Conservation (phyloP, 1,139 yeast genomes). For the Blastobotrys illinoisensis region DNA sequence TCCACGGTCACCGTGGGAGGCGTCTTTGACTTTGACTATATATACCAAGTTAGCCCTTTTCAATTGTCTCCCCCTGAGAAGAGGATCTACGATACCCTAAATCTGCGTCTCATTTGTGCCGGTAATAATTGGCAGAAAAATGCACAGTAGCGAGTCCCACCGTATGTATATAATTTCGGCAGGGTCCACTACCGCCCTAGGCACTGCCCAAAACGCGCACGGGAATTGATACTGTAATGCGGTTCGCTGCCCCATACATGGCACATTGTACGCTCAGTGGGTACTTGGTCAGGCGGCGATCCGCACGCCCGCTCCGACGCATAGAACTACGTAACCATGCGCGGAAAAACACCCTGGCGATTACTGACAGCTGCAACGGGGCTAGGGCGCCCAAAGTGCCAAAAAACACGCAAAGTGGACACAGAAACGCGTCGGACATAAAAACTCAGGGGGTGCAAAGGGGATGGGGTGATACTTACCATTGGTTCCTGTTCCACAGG, state of each 20-base stretch:
- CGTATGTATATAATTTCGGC: no score
- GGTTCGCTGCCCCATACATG: background rate
- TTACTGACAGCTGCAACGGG: background rate
- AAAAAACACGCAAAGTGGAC: background rate
- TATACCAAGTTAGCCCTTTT: background rate
- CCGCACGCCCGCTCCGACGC: background rate
- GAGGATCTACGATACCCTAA: background rate
- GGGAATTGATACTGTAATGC: background rate
- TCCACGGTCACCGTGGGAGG: background rate
- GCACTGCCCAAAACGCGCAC: no score
- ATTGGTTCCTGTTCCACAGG: background rate
- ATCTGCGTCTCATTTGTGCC: background rate
- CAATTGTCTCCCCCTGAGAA: background rate
- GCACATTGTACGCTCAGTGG: background rate
- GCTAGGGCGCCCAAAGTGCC: no score
- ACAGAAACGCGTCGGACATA: no score
- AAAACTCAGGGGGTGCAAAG: background rate
- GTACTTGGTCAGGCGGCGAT: background rate
- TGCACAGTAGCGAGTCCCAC: no score
- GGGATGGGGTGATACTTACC: background rate
- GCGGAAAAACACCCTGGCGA: background rate
- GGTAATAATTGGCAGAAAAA: no score
- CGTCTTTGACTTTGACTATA: background rate
- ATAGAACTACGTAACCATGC: background rate
- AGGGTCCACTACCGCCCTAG: no score